Conservation (phyloP, 305 asterid species). For the Nicotiana rustica region DNA sequence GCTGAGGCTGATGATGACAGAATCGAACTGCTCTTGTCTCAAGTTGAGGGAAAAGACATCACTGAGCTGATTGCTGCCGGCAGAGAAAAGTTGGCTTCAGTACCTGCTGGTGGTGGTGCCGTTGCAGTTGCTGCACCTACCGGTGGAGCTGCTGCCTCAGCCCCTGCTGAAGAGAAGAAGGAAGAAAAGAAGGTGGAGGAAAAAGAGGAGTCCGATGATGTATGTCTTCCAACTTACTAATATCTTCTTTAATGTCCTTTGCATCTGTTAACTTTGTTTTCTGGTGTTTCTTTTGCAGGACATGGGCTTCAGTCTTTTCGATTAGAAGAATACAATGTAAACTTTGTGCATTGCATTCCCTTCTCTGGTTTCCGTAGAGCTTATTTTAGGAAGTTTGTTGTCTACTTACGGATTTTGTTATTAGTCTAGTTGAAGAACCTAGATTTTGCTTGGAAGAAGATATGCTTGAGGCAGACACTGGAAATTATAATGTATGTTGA, state of each 20-base stretch:
- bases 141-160: conserved; percentile 41
- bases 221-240: conserved; percentile 20
- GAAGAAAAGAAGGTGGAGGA: conserved; percentile 49
- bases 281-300: conserved; percentile 36
- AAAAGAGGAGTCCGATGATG: conserved; percentile 52
- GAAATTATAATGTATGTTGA: background rate
- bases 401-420: conserved; percentile 18
- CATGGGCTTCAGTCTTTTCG: conserved; percentile 51
- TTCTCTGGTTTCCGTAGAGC: background rate
- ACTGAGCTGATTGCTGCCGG: conserved; percentile 52
- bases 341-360: background rate
- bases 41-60: conserved; percentile 47
- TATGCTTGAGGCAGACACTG: background rate
- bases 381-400: conserved; percentile 37
- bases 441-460: background rate
- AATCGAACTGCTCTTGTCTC: conserved; percentile 44
- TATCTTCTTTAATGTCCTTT: background rate
- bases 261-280: background rate
- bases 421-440: conserved; percentile 23
- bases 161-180: conserved; percentile 47
- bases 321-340: conserved; percentile 30
- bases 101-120: conserved; percentile 51
- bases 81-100: conserved; percentile 53
- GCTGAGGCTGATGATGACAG: conserved; percentile 50
- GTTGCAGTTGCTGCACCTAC: conserved; percentile 43